phyloP scores from a whole-genome alignment of 192 early-diverging fungal genomes.

The Thamnidium elegans region DNA sequence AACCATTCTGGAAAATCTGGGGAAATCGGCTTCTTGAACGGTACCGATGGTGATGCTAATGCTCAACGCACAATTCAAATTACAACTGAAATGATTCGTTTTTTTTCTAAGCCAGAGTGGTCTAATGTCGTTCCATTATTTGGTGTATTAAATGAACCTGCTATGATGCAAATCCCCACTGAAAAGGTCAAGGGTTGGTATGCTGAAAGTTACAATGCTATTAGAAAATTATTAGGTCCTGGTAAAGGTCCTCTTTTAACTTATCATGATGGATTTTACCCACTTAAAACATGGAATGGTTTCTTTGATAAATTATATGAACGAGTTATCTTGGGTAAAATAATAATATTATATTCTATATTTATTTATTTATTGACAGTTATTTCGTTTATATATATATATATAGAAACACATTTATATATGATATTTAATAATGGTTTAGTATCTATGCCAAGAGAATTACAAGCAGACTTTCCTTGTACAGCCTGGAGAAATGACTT shows the following conservation, averaged over 20 bases:
- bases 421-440: constrained; percentile 45
- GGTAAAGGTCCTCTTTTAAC: constrained; percentile 29
- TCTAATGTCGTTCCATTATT: constrained; percentile 43
- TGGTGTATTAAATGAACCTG: constrained; percentile 54
- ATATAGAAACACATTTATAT: constrained; percentile 48
- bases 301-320: constrained; percentile 37
- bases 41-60: constrained; percentile 42
- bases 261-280: constrained; percentile 48
- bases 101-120: constrained; percentile 48
- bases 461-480: constrained; percentile 31
- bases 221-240: constrained; percentile 33
- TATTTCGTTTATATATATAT: neutral
- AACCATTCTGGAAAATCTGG: constrained; percentile 48
- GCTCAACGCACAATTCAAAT: constrained; percentile 51
- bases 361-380: neutral
- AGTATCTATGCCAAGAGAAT: constrained; percentile 24
- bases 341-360: neutral
- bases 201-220: constrained; percentile 31
- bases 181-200: constrained; percentile 40
- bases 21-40: constrained; percentile 41
- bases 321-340: constrained; percentile 46
- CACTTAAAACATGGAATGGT: constrained; percentile 33
- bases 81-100: constrained; percentile 49
- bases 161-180: constrained; percentile 28
- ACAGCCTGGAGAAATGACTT: constrained; percentile 24